Percentiles rank a stretch among this genome's conserved stretches.
These are phyloP conservation scores for Pulveroboletus sp. DNA, from an alignment of 768 basidiomycete species.

Conservation along the genomic window DNA sequence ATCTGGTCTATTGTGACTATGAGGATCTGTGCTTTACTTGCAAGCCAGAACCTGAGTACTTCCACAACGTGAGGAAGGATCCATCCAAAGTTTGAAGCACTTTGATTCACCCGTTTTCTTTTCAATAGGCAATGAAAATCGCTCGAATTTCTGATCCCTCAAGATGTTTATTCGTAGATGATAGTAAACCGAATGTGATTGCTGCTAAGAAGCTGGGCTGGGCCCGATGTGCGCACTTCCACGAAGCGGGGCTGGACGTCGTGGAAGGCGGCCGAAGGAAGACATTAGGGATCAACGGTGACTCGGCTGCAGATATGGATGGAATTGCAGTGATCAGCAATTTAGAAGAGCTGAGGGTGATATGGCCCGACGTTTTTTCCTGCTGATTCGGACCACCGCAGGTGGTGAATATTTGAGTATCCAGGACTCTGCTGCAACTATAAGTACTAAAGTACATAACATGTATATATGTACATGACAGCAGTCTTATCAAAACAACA, in stretches of 20 bases:
- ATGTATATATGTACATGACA: too few relatives aligned
- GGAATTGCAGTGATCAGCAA: slow-evolving; percentile 51
- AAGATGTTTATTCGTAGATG: slow-evolving; percentile 79
- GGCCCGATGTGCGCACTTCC: slow-evolving; percentile 74
- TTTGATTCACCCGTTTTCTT: neutral
- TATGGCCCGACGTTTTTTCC: slow-evolving; percentile 79
- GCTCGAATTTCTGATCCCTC: slow-evolving; percentile 62
- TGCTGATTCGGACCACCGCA: slow-evolving; percentile 6
- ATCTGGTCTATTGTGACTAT: slow-evolving; percentile 81
- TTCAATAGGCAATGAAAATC: slow-evolving; percentile 57
- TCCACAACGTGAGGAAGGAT: slow-evolving; percentile 46
- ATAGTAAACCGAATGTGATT: slow-evolving; percentile 66
- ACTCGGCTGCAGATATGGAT: slow-evolving; percentile 36
- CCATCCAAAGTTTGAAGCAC: neutral
- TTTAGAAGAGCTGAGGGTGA: slow-evolving; percentile 62
- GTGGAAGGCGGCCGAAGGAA: slow-evolving; percentile 62
- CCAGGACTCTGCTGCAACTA: slow-evolving; percentile 1
- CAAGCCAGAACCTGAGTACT: slow-evolving; percentile 79
- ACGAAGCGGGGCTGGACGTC: slow-evolving; percentile 60
- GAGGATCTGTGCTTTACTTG: slow-evolving; percentile 61
- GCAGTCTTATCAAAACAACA: slow-evolving; percentile 50
- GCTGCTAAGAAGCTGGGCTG: slow-evolving; percentile 67
- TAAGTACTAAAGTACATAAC: too few relatives aligned
- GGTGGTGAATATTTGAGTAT: slow-evolving; percentile 1
- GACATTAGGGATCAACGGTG: slow-evolving; percentile 38